Evolutionary conservation across 31 red algal genomes (phyloP), one percentile per base, ranked within the genome.

Genomic region (Bonnemaisonia californica): DNA sequence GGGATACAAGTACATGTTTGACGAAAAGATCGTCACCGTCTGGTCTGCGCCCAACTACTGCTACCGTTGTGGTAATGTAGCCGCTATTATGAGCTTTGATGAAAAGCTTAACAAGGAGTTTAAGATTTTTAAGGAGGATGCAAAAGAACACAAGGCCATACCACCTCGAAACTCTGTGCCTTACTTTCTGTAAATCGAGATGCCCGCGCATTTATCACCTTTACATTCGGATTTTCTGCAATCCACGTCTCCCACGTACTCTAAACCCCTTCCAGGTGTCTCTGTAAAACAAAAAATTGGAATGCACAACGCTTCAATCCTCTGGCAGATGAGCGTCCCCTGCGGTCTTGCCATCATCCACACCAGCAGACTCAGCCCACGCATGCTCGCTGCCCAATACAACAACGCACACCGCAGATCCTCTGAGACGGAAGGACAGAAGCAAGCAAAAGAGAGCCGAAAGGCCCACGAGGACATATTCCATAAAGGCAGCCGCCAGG

Each of bases 21-120:
- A 90, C 22, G 79, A 92, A 19, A 79, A 85, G 24, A 70, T 95
- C 61, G 93, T 95, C 19, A 95, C 93, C n/a, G 88, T 95, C 24
- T 95, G 93, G 93, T 88, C 82, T 35, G 93, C 93, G 19, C 93
- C 93, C n/a, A 95, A 95, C 54, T 95, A 95, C 58, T 95, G 93
- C 69, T 95, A 95, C 79, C 93, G 93, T 11, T 95, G 93, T 51
- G 93, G 93, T 54, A 95, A 95, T 68, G 93, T 95, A 3, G 93
- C 93, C 28, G 93, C 93, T 21, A 95, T 95, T 41, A 73, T 95
- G 77, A 71, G 62, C 47, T 92, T 95, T 59, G 93, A 95, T 59
- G 88, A 91, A 37, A 86, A 95, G 45, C 80, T 91, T 47, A 92
- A 95, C 41, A 81, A 84, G 56, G 89, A 92, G 54, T 88, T 89